Percentiles rank a stretch among this genome's conserved stretches.
Conservation (phyloP, 2,329 filamentous ascomycete genomes). For the Blumeria hordei region DNA sequence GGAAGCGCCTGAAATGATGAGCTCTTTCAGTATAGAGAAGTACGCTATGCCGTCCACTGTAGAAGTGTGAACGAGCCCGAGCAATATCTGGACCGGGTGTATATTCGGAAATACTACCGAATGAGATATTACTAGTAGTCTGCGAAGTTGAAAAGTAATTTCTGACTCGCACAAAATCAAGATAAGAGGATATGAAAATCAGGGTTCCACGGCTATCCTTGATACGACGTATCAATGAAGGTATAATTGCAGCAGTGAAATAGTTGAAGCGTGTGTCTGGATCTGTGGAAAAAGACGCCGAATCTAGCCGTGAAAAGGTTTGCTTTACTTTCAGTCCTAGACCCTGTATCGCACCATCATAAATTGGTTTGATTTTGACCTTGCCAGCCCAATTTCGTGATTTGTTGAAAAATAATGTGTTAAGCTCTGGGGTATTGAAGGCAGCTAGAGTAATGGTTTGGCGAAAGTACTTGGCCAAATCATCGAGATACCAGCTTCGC, state of each 20-base stretch:
- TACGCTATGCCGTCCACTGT: conserved; percentile 57
- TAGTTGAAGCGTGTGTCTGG: conserved; percentile 79
- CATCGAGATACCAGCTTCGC: conserved; percentile 78
- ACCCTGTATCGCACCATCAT: conserved; percentile 48
- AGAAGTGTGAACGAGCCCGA: conserved; percentile 68
- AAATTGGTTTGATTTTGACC: conserved; percentile 41
- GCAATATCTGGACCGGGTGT: conserved; percentile 54
- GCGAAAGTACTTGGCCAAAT: conserved; percentile 53
- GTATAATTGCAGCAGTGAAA: conserved; percentile 63
- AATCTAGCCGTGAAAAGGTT: conserved; percentile 73
- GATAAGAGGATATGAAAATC: conserved; percentile 77
- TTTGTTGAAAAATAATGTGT: conserved; percentile 49
- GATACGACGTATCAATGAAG: conserved; percentile 44
- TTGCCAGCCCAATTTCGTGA: conserved; percentile 68
- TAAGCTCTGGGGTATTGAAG: conserved; percentile 74
- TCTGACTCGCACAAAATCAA: conserved; percentile 81
- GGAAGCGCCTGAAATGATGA: conserved; percentile 89
- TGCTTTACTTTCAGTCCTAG: conserved; percentile 52
- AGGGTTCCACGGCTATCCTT: conserved; percentile 47
- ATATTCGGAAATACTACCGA: conserved; percentile 79
- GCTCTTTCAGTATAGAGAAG: conserved; percentile 82
- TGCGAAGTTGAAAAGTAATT: conserved; percentile 67
- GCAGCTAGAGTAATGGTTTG: conserved; percentile 66
- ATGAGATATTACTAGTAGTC: conserved; percentile 30
- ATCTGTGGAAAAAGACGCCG: conserved; percentile 43